Evolutionary conservation across 805 yeast genomes (phyloP).

Genomic region (Kuraishia hungarica): DNA sequence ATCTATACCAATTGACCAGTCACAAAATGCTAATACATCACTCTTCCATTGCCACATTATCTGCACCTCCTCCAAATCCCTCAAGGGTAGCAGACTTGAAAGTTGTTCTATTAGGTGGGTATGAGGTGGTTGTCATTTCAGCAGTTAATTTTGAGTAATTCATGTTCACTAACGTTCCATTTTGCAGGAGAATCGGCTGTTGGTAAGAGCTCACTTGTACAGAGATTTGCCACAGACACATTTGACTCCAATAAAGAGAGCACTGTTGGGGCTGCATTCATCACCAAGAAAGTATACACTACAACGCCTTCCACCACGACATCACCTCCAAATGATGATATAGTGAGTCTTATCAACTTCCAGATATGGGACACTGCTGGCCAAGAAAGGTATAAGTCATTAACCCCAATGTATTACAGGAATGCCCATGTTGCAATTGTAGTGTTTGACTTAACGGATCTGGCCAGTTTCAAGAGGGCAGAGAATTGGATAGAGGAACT

Average conservation of each 20-base stretch:
- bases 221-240: slow-evolving; percentile 60
- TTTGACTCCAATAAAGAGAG: slow-evolving; percentile 80
- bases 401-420: slow-evolving; percentile 79
- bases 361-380: slow-evolving; percentile 97
- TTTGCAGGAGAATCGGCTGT: slow-evolving; percentile 43
- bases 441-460: slow-evolving; percentile 73
- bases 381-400: slow-evolving; percentile 75
- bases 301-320: slow-evolving; percentile 7
- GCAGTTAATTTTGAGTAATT: no score
- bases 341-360: slow-evolving; percentile 32
- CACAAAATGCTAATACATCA: slow-evolving; percentile 4
- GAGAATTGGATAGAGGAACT: slow-evolving; percentile 89
- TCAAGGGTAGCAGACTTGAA: slow-evolving; percentile 22
- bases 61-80: slow-evolving; percentile 9
- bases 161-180: neutral
- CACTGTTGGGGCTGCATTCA: slow-evolving; percentile 98
- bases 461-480: slow-evolving; percentile 53
- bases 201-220: slow-evolving; percentile 70
- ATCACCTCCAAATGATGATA: slow-evolving; percentile 3
- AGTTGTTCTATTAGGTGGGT: slow-evolving; percentile 21
- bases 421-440: slow-evolving; percentile 80
- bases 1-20: neutral
- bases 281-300: slow-evolving; percentile 64
- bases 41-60: slow-evolving; percentile 3
- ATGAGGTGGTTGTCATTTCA: no score